phyloP scores from a whole-genome alignment of 1,284 basidiomycete species.

The Fereydounia khargensis region DNA sequence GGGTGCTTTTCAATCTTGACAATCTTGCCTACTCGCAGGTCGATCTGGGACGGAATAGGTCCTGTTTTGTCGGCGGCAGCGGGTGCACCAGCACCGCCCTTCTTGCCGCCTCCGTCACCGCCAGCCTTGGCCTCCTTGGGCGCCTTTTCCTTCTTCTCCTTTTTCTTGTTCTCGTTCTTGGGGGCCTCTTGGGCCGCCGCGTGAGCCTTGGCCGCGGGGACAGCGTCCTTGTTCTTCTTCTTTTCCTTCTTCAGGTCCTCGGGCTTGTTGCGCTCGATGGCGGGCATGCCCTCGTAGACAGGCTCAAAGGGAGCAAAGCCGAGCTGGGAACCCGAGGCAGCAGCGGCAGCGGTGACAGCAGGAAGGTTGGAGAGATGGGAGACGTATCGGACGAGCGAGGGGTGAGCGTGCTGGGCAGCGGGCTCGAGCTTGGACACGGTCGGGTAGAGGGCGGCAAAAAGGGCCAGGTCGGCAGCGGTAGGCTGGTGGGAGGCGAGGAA shows the following conservation, averaged over 20 bases:
- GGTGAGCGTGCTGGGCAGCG: constrained; percentile 46
- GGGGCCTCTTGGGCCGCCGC: constrained; percentile 10
- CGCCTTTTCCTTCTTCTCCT: constrained; percentile 48
- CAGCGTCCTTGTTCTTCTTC: constrained; percentile 42
- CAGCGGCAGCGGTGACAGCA: constrained; percentile 21
- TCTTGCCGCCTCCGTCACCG: constrained; percentile 32
- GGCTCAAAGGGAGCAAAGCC: constrained; percentile 46
- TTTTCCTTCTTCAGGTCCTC: constrained; percentile 41
- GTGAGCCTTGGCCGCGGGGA: constrained; percentile 13
- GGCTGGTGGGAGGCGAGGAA: constrained; percentile 44
- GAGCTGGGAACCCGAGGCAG: constrained; percentile 26
- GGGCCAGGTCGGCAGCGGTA: constrained; percentile 52
- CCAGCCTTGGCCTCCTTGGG: constrained; percentile 43
- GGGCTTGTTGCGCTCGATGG: constrained; percentile 39
- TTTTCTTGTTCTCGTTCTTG: constrained; percentile 21
- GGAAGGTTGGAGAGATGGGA: constrained; percentile 51
- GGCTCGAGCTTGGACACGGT: constrained; percentile 42
- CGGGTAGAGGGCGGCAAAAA: constrained; percentile 52
- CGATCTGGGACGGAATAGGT: constrained; percentile 50
- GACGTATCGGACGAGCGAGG: constrained; percentile 52
- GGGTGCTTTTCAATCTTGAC: constrained; percentile 52
- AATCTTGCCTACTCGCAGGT: constrained; percentile 55
- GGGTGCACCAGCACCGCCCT: constrained; percentile 25
- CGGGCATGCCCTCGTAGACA: constrained; percentile 50
- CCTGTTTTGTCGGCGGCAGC: constrained; percentile 30